Evolutionary conservation across 2,329 filamentous ascomycete genomes (phyloP).

Genomic region (Verruconis gallopava): DNA sequence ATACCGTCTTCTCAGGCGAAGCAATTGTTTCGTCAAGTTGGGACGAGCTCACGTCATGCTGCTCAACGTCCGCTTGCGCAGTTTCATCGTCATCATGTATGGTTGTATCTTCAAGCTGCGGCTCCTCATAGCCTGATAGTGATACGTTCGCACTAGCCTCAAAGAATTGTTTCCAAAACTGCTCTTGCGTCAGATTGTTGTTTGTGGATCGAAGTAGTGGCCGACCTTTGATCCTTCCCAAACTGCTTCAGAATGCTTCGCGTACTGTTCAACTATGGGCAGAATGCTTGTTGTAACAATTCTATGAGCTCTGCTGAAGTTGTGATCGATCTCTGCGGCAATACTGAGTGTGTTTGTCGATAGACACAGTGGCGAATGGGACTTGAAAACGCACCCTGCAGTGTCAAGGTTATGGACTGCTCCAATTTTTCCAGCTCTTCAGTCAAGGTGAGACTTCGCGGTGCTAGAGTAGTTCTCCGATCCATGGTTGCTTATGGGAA

Average conservation of each 20-base stretch:
- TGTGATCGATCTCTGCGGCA: slow-evolving; percentile 79
- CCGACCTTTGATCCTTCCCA: slow-evolving; percentile 90
- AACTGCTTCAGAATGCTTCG: slow-evolving; percentile 80
- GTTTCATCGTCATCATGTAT: slow-evolving; percentile 25
- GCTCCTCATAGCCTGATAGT: slow-evolving; percentile 84
- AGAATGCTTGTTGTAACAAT: slow-evolving; percentile 92
- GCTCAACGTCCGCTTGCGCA: slow-evolving; percentile 15
- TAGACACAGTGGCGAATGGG: neutral
- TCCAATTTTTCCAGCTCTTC: slow-evolving; percentile 94
- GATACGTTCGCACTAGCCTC: slow-evolving; percentile 97
- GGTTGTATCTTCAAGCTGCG: slow-evolving; percentile 44
- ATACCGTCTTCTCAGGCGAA: slow-evolving; percentile 17
- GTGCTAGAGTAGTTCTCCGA: slow-evolving; percentile 32
- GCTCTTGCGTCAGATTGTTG: slow-evolving; percentile 2
- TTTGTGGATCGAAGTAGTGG: no score
- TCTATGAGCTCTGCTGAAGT: slow-evolving; percentile 91
- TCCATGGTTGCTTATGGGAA: slow-evolving; percentile 31
- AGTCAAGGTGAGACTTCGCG: slow-evolving; percentile 61
- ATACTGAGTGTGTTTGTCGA: neutral
- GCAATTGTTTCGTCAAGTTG: slow-evolving; percentile 21
- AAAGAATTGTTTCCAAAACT: slow-evolving; percentile 99
- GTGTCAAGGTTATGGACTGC: slow-evolving; percentile 88
- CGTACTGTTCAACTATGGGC: slow-evolving; percentile 88
- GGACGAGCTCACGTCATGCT: slow-evolving; percentile 13
- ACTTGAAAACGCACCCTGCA: slow-evolving; percentile 67